These are phyloP conservation scores for Ophiostoma triangulosporum DNA, from an alignment of 2,329 filamentous ascomycete species.

Conservation along the genomic window DNA sequence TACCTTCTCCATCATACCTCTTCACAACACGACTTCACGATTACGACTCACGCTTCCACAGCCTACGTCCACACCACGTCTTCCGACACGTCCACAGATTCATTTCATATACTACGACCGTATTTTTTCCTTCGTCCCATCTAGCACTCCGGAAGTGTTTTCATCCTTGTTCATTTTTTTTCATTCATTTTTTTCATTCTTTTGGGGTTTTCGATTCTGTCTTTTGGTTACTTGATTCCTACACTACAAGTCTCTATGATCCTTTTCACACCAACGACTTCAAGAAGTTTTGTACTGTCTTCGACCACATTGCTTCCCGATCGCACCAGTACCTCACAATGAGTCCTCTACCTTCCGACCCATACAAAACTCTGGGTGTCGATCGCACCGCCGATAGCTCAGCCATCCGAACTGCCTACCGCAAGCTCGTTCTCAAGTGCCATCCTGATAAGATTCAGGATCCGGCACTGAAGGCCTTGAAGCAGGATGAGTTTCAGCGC, in stretches of 20 bases:
- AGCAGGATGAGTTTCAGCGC: constrained; percentile 78
- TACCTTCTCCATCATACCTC: not conserved
- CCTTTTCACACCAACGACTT: not conserved
- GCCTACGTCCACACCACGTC: not conserved
- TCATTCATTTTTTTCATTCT: not conserved
- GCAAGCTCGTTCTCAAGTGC: constrained; percentile 75
- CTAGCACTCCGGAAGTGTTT: not conserved
- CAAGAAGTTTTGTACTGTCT: not conserved
- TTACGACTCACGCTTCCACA: not conserved
- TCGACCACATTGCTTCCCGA: not conserved
- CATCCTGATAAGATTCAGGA: constrained; percentile 88
- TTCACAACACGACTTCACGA: not conserved
- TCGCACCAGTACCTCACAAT: not conserved
- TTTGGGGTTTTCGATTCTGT: not conserved
- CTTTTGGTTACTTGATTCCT: not conserved
- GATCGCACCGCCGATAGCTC: constrained; percentile 53
- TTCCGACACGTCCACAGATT: not conserved
- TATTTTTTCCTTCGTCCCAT: not conserved
- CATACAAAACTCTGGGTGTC: constrained; percentile 66
- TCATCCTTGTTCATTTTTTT: not conserved
- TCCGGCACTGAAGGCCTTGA: constrained; percentile 58
- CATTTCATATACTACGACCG: not conserved
- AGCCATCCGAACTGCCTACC: constrained; percentile 66
- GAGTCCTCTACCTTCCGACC: constrained; percentile 42
- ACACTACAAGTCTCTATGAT: not conserved